Conservation (phyloP, 805 yeast species). For the Saccharomycopsis sp. region DNA sequence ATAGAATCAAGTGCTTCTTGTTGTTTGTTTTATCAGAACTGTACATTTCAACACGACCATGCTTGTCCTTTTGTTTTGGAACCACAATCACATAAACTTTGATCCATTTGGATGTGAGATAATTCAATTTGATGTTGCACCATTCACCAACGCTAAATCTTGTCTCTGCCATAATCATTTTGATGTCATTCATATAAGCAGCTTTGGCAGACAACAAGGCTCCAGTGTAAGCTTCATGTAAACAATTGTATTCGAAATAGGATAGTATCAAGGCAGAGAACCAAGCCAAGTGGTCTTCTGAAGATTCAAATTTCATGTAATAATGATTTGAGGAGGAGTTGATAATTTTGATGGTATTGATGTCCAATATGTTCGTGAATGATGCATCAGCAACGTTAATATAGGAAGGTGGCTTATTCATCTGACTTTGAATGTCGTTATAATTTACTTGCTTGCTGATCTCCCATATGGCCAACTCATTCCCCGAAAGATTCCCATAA, state of each 20-base stretch:
- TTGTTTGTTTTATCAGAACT: conserved; percentile 34
- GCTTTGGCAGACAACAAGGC: conserved; percentile 53
- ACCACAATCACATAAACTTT: conserved; percentile 41
- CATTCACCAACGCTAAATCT: conserved; percentile 44
- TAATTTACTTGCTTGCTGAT: too few species aligned
- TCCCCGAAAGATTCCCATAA: conserved; percentile 35
- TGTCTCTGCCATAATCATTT: conserved; percentile 45
- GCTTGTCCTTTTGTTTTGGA: conserved; percentile 32
- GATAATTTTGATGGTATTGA: conserved; percentile 15
- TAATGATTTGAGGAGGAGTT: conserved; percentile 21
- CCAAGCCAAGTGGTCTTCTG: conserved; percentile 27
- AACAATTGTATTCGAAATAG: conserved; percentile 46
- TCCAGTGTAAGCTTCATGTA: conserved; percentile 59
- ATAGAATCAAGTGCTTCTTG: conserved; percentile 44
- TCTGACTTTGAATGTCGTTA: conserved; percentile 28
- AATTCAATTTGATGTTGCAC: conserved; percentile 55
- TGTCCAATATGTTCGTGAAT: conserved; percentile 10
- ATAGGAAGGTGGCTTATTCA: conserved; percentile 36
- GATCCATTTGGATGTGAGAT: conserved; percentile 47
- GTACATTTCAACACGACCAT: conserved; percentile 48
- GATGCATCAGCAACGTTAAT: conserved; percentile 42
- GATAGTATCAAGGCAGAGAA: conserved; percentile 43
- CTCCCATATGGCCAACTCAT: conserved; percentile 42
- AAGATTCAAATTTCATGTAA: conserved; percentile 22
- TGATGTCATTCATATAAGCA: conserved; percentile 45